Conservation (phyloP, 2,329 filamentous ascomycete genomes). For the Aspergillus pseudonomiae region DNA sequence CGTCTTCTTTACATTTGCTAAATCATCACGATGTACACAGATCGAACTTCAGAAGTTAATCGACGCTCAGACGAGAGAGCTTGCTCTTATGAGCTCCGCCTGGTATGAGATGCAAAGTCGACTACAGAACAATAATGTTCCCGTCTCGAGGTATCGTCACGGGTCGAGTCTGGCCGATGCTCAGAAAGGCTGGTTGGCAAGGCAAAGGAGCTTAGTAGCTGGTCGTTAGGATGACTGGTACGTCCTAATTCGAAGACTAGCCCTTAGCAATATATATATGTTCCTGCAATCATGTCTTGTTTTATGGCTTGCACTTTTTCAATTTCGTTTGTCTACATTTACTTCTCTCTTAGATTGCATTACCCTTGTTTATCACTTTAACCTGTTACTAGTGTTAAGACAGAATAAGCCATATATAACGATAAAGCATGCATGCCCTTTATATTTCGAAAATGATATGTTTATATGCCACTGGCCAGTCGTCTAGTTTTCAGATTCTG, state of each 20-base stretch:
- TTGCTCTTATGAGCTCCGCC: slow-evolving; percentile 49
- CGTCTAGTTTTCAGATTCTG: not conserved
- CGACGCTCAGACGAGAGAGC: slow-evolving; percentile 46
- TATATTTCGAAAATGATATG: not conserved
- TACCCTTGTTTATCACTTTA: not conserved
- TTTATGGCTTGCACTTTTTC: not conserved
- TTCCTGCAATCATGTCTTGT: not conserved
- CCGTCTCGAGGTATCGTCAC: slow-evolving; percentile 44
- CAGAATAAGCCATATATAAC: not conserved
- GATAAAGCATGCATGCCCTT: not conserved
- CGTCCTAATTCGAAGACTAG: not conserved
- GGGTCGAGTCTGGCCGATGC: slow-evolving; percentile 40
- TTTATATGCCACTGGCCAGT: not conserved
- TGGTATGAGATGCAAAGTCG: slow-evolving; percentile 52
- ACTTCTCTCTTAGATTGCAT: slow-evolving; percentile 4
- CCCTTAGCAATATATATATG: not conserved
- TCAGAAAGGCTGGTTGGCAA: slow-evolving; percentile 48
- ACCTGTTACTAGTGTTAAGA: not conserved
- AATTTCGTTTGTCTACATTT: not conserved
- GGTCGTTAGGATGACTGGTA: slow-evolving; percentile 27
- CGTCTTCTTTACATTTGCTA: slow-evolving; percentile 12
- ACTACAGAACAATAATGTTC: slow-evolving; percentile 48
- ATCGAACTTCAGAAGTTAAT: slow-evolving; percentile 45
- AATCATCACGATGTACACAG: slow-evolving; percentile 28
- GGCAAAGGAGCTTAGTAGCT: slow-evolving; percentile 47